Base-by-base conservation (phyloP, 202 grass and related monocot genomes). In the Dendrocalamus latiflorus region DNA sequence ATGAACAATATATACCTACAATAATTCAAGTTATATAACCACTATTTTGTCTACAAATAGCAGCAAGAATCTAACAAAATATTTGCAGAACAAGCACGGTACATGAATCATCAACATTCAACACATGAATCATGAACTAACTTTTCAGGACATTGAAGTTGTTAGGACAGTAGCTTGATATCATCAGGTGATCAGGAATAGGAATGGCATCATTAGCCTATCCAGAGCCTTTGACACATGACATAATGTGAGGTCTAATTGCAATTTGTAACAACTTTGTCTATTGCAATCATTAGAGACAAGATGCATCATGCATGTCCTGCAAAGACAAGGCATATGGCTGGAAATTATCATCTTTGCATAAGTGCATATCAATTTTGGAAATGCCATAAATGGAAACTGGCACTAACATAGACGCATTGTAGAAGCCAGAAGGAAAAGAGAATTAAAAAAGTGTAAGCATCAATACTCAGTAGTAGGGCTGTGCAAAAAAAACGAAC, bases 281-380 rank as follows among this genome's bases (percentile, higher is more conserved):
- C 44, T 34, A 65, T 42, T 65, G 34, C 70, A 43, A 53, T 82
- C 80, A 82, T 82, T 17, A 62, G 39, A 81, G 69, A 75, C 16
- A 54, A 53, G 33, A 83, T 73, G 59, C 70, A 83, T 20, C 68
- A 56, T 25, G 21, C 8, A 65, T 51, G 21, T 53, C 4, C 2
- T 34, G 24, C 6, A 4, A 38, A 73, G 56, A 28, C 43, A 53
- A 44, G 57, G 14, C 30, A 33, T 33, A 33, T 33, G 30, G 30
- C 30, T 33, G 30, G 30, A 33, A 33, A 13, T 33, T 30, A 33
- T 61, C 25, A 55, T 72, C 48, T 16, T 41, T 71, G 38, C 65
- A 59, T 38, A 34, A 33, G 30, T 33, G 30, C 30, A 33, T 33
- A 33, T 33, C 30, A 33, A 33, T 33, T 33, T 33, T 33, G 30